Evolutionary conservation across 2,329 filamentous ascomycete genomes (phyloP).

Genomic region (Cercospora sp.): DNA sequence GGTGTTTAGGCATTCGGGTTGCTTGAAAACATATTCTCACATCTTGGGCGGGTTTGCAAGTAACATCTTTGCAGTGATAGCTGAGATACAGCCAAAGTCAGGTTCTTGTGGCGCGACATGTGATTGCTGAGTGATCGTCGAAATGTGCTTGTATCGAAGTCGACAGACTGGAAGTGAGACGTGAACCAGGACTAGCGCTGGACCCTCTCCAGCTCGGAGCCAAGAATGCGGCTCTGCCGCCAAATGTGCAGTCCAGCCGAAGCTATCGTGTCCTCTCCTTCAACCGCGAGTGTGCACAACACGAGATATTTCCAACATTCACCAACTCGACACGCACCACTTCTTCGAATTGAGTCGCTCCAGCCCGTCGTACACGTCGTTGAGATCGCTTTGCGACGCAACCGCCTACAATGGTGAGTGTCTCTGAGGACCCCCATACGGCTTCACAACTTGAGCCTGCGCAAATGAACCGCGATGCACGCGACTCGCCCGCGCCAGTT

Average conservation of each 20-base stretch:
- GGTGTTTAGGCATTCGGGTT: slow-evolving; percentile 1
- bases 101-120: neutral
- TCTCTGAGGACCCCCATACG: neutral
- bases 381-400: neutral
- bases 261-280: slow-evolving; percentile 3
- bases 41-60: neutral
- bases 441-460: neutral
- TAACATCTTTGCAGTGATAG: neutral
- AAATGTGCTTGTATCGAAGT: neutral
- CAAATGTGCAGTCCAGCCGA: slow-evolving; percentile 1
- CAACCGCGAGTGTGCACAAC: neutral
- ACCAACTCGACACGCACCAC: neutral
- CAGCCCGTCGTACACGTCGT: neutral
- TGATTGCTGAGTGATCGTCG: neutral
- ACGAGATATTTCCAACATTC: neutral
- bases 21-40: neutral
- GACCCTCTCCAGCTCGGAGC: neutral
- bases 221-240: neutral
- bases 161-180: no score
- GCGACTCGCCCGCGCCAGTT: neutral
- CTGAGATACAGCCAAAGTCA: neutral
- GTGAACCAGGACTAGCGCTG: neutral
- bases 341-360: neutral
- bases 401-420: slow-evolving; percentile 1
- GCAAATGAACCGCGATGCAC: neutral